These are phyloP conservation scores for Isabelozyma rhagii DNA, from an alignment of 805 yeast genomes.

Conservation along the genomic window DNA sequence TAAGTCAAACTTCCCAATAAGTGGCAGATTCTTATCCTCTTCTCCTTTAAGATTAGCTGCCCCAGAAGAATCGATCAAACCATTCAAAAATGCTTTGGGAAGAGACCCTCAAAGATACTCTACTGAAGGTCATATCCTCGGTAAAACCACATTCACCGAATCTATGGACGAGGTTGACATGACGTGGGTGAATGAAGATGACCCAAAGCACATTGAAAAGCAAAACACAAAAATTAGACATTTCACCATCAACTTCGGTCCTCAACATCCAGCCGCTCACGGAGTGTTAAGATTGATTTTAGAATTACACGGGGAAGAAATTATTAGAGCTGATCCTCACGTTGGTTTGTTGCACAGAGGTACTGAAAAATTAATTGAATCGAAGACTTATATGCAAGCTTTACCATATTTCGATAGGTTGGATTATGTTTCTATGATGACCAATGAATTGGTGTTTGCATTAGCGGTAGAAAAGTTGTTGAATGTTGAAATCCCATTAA, in stretches of 20 bases:
- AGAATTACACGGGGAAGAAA: slow-evolving; percentile 87
- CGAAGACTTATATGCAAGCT: slow-evolving; percentile 84
- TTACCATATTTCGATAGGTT: slow-evolving; percentile 85
- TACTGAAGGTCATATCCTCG: slow-evolving; percentile 21
- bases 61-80: slow-evolving; percentile 24
- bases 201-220: slow-evolving; percentile 38
- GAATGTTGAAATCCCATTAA: slow-evolving; percentile 79
- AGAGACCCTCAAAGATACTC: slow-evolving; percentile 33
- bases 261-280: slow-evolving; percentile 94
- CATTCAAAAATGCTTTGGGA: slow-evolving; percentile 38
- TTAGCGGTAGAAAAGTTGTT: slow-evolving; percentile 81
- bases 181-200: slow-evolving; percentile 43
- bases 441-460: slow-evolving; percentile 82
- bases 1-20: slow-evolving; percentile 2
- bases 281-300: slow-evolving; percentile 84
- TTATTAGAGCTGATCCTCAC: slow-evolving; percentile 84
- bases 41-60: slow-evolving; percentile 17
- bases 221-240: slow-evolving; percentile 67
- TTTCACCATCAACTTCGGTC: slow-evolving; percentile 87
- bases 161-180: slow-evolving; percentile 44
- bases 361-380: slow-evolving; percentile 83
- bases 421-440: slow-evolving; percentile 86
- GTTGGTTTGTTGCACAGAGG: slow-evolving; percentile 87
- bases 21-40: slow-evolving; percentile 12
- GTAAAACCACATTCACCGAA: slow-evolving; percentile 44